Conservation (phyloP, 2,329 filamentous ascomycete genomes). For the Anisogramma anomala region DNA sequence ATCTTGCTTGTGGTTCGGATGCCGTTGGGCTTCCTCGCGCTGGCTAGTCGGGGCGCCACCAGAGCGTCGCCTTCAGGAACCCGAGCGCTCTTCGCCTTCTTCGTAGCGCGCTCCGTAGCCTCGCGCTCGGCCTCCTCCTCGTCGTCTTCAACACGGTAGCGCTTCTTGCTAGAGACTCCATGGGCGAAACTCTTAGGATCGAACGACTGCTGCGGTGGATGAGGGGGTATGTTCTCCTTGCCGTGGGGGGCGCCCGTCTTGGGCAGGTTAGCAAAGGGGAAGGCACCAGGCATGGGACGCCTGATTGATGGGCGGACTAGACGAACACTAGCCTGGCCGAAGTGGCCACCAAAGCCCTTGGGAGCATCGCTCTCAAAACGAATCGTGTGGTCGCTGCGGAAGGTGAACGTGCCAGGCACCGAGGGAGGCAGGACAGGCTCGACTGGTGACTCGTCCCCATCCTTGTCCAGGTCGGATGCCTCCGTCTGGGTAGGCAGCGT, state of each 20-base stretch:
- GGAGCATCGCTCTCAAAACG: constrained; percentile 38
- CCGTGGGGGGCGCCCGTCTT: constrained; percentile 28
- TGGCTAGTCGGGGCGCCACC: constrained; percentile 34
- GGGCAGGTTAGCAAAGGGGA: constrained; percentile 28
- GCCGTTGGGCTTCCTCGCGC: constrained; percentile 1
- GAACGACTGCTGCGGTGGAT: constrained; percentile 21
- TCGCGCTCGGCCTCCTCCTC: constrained; percentile 43
- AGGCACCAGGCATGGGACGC: constrained; percentile 44
- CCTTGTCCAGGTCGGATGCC: background rate
- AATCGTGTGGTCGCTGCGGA: constrained; percentile 55
- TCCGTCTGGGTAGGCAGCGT: constrained; percentile 18
- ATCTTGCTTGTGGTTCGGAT: constrained; percentile 8
- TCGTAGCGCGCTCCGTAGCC: constrained; percentile 38
- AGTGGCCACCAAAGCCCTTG: constrained; percentile 43
- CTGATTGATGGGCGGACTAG: constrained; percentile 44
- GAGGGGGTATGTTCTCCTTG: constrained; percentile 43
- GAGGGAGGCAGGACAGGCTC: constrained; percentile 16
- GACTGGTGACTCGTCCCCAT: constrained; percentile 2
- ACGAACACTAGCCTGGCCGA: constrained; percentile 50
- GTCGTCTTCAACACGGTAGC: constrained; percentile 44
- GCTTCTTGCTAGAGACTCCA: constrained; percentile 56
- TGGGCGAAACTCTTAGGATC: constrained; percentile 38
- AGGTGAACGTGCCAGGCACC: constrained; percentile 49
- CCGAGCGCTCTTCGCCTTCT: constrained; percentile 44
- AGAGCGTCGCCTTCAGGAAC: constrained; percentile 41